Base-by-base conservation (phyloP, 2,329 filamentous ascomycete genomes). In the Botryotinia globosa region DNA sequence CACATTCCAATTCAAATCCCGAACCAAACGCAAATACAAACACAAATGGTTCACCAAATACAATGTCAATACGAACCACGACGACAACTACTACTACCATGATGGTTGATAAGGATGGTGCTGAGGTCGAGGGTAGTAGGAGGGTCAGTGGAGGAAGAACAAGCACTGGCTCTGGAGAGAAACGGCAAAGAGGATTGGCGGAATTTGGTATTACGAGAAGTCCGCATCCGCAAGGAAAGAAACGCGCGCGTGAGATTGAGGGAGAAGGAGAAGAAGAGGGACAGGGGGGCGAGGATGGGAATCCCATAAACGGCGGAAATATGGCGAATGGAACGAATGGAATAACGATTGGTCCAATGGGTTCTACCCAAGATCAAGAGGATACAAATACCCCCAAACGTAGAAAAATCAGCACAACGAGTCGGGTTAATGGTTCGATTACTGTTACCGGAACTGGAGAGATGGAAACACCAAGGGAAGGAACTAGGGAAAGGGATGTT, bases 171-270 rank as follows among this genome's bases (percentile, higher is more conserved):
- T 56, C 51, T 18, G 37, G 51, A 7, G 56, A 62, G 22, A 69
- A 69, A 42, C 61, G 67, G 45, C 67, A 59, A 29, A 62, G 54
- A 8, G 48, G 65, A 56, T 68, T 68, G 65, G 65, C 65, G 10
- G 65, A 68, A 32, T 68, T 68, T 56, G 65, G 65, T 39, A 68
- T 68, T 29, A 68, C 48, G 10, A 68, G 48, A 37, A 68, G 65
- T 68, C 65, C 65, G 16, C 65, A 56, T 44, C 48, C 48, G 22
- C 54, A 61, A 6, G 39, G 45, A 8, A 64, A 56, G 45, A 51
- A 56, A 61, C 34, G 29, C n/a, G 12, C 18, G 2, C 9, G 16
- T 6, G 42, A 68, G 16, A 14, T 34, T 7, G 14, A 39, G 29
- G 29, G 29, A 16, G 39, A 42, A 5, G 39, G 39, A 51, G 44